Evolutionary conservation across 2,329 filamentous ascomycete species (phyloP), one percentile per base, ranked within the genome.

Genomic region (Samsoniella hepiali): DNA sequence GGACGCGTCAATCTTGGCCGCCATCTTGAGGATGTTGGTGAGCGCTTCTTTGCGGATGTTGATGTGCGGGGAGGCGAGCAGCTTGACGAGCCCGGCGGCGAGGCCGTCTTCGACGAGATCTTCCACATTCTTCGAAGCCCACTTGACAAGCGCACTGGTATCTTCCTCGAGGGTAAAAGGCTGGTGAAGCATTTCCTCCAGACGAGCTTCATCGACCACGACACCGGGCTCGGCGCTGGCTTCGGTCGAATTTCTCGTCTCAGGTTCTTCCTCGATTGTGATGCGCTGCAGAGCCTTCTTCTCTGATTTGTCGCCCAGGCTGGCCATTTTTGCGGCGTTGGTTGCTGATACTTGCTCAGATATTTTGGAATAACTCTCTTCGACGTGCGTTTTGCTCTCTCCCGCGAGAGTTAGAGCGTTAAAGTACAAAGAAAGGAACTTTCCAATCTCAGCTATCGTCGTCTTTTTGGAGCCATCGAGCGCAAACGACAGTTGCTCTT

Each of bases 41-140:
- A 90, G 78, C 5, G 92, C 91, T 77, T 97, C 92, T 65, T 88
- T 87, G 57, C 93, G 86, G 67, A 97, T 89, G 72, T 90, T 89
- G 42, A 81, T 79, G 70, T 95, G 87, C 54, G 87, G 78, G 0
- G 93, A 96, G 61, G 86, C 89, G 11, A 97, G 81, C 69, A 94
- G 89, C 40, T 89, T 81, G 54, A 96, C 81, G 36, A 98, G 78
- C 2, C 86, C 83, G 15, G 84, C 81, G 29, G 91, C 82, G 69
- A 91, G 84, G 7, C 89, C 90, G 67, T 95, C 90, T 69, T 95
- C 91, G 9, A 96, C 80, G 1, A 92, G 84, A 70, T 93, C 88
- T 50, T 93, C 90, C 0, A 91, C 79, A 38, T 91, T 88, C 71
- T 96, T 94, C 66, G 86, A 83, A 49, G 84, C 81, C 92, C 91